phyloP scores from a whole-genome alignment of 306 rosid genomes.

The Sindora glabra region DNA sequence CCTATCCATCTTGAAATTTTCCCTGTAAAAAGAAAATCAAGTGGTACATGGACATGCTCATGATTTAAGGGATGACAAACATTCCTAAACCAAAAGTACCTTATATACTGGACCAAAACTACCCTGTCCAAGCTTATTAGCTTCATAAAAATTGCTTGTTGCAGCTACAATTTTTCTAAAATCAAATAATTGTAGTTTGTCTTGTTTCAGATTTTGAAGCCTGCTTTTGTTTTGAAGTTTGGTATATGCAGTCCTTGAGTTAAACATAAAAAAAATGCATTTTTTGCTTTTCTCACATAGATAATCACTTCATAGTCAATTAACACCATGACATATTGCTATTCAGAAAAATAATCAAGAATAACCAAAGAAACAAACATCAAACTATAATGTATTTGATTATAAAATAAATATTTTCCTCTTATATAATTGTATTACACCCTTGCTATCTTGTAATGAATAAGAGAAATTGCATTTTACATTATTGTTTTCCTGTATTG shows the following conservation, averaged over 20 bases:
- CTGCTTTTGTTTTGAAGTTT: no score
- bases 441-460: no score
- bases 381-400: no score
- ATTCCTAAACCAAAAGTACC: not conserved
- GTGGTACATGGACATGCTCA: not conserved
- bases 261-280: not conserved
- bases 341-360: no score
- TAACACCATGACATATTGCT: no score
- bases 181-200: not conserved
- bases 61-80: not conserved
- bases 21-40: not conserved
- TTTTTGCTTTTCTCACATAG: not conserved
- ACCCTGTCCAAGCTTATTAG: not conserved
- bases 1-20: no score
- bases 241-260: not conserved
- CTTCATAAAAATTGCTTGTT: not conserved
- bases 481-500: no score
- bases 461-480: no score
- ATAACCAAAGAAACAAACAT: no score
- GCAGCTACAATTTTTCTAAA: not conserved
- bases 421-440: no score
- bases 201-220: not conserved
- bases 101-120: not conserved
- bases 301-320: no score
- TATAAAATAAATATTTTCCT: no score